These are phyloP conservation scores for Torulaspora maleeae DNA, from an alignment of 805 yeast species.

Conservation along the genomic window DNA sequence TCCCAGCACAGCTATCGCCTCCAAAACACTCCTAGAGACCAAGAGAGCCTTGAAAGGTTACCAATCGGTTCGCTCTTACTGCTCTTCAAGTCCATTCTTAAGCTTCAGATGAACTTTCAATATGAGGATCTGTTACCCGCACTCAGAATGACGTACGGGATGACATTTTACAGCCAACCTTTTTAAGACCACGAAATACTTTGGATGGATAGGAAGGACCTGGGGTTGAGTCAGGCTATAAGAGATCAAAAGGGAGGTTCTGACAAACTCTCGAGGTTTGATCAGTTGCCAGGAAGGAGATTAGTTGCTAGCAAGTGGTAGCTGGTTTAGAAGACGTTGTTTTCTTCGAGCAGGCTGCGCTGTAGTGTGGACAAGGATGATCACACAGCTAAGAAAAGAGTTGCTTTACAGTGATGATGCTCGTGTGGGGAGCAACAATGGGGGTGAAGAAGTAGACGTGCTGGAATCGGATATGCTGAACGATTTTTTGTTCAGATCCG, in stretches of 20 bases:
- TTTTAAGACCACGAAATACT: not conserved
- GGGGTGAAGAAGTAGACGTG: constrained; percentile 12
- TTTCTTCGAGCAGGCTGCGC: not conserved
- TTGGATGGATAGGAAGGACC: not conserved
- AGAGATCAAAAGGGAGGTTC: not conserved
- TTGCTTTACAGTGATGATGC: constrained; percentile 3
- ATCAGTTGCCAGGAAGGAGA: not conserved
- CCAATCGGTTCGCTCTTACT: not conserved
- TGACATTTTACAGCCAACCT: not conserved
- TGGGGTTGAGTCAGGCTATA: not conserved
- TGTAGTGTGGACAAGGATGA: constrained; percentile 4
- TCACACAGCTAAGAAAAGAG: constrained; percentile 9
- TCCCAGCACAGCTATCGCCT: not conserved
- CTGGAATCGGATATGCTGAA: constrained; percentile 29
- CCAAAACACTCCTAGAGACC: not conserved
- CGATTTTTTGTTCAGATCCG: constrained; percentile 21
- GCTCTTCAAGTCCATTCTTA: too few species aligned
- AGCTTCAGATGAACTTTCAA: too few species aligned
- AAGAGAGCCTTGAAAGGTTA: not conserved
- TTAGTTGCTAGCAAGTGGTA: not conserved
- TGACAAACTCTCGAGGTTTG: not conserved
- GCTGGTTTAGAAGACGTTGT: not conserved
- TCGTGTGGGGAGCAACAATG: not conserved
- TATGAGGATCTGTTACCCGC: not conserved
- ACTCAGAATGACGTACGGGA: not conserved